These are phyloP conservation scores for Takashimella koratensis DNA, from an alignment of 1,284 basidiomycete genomes.

Conservation along the genomic window DNA sequence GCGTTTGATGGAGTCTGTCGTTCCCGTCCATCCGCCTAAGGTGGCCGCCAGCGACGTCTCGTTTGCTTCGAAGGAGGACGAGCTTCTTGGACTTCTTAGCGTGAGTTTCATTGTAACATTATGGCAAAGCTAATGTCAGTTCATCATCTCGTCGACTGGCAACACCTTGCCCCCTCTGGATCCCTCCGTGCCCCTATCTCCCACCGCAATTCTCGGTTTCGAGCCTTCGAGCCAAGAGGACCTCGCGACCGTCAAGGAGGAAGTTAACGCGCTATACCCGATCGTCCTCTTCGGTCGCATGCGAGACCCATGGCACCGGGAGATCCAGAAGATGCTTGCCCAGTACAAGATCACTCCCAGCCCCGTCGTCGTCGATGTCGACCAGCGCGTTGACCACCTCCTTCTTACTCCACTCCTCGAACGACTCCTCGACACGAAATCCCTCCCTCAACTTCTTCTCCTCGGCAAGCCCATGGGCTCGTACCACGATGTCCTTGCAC, in stretches of 20 bases:
- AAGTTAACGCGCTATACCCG: slow-evolving; percentile 68
- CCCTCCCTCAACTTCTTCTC: slow-evolving; percentile 68
- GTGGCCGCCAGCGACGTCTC: not conserved
- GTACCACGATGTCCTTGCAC: slow-evolving; percentile 57
- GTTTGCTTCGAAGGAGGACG: slow-evolving; percentile 52
- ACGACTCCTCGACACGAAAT: slow-evolving; percentile 57
- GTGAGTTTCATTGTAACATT: slow-evolving; percentile 15
- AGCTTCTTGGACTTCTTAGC: slow-evolving; percentile 70
- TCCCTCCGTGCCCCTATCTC: slow-evolving; percentile 64
- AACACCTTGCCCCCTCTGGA: slow-evolving; percentile 73
- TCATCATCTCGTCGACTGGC: slow-evolving; percentile 70
- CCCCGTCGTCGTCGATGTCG: slow-evolving; percentile 70
- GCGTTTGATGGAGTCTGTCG: slow-evolving; percentile 6
- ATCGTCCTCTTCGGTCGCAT: slow-evolving; percentile 75
- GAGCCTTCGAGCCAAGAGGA: slow-evolving; percentile 60
- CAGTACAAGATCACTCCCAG: slow-evolving; percentile 62
- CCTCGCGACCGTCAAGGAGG: slow-evolving; percentile 38
- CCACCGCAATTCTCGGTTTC: slow-evolving; percentile 75
- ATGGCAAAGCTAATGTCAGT: slow-evolving; percentile 36
- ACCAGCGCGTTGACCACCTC: slow-evolving; percentile 59
- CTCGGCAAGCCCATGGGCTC: slow-evolving; percentile 61
- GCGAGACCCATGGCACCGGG: slow-evolving; percentile 54
- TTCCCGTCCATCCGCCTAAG: slow-evolving; percentile 4
- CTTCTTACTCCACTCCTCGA: slow-evolving; percentile 53
- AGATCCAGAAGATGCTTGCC: slow-evolving; percentile 61